These are phyloP conservation scores for Saccharomycopsis sp. DNA, from an alignment of 805 yeast species.

Conservation along the genomic window DNA sequence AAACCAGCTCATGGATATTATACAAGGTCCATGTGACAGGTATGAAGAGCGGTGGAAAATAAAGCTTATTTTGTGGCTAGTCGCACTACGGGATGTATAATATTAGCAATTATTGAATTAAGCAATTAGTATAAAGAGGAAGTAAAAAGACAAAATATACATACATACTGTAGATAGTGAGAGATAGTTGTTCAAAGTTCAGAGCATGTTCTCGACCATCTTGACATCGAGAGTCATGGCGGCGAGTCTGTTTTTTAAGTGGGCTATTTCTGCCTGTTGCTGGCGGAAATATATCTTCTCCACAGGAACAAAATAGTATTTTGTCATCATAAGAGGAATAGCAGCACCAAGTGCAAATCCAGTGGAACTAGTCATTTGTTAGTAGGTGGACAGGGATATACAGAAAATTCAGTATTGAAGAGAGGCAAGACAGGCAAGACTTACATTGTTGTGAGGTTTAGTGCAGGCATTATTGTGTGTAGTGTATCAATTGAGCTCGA, in stretches of 20 bases:
- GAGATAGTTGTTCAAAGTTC: too few relatives aligned
- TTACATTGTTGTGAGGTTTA: too few relatives aligned
- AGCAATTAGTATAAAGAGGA: too few relatives aligned
- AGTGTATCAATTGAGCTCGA: too few relatives aligned
- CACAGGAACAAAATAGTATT: conserved; percentile 6
- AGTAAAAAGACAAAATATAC: too few relatives aligned
- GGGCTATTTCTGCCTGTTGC: conserved; percentile 5
- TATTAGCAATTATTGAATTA: background rate
- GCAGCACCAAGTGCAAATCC: conserved; percentile 17
- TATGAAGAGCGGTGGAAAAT: background rate
- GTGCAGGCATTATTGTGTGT: too few relatives aligned
- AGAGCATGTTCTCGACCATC: conserved; percentile 1
- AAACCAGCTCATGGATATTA: background rate
- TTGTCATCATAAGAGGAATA: conserved; percentile 7
- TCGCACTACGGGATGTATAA: background rate
- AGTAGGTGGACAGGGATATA: too few relatives aligned
- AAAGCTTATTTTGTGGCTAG: background rate
- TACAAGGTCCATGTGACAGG: background rate
- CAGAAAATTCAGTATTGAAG: too few relatives aligned
- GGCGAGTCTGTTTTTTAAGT: conserved; percentile 4
- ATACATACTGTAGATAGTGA: too few relatives aligned
- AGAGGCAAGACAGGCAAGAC: too few relatives aligned
- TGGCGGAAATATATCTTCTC: background rate
- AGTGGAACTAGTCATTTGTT: background rate
- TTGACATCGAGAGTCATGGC: conserved; percentile 5